These are phyloP conservation scores for Ligustrum vulgare DNA, from an alignment of 257 asterid species.

Conservation along the genomic window DNA sequence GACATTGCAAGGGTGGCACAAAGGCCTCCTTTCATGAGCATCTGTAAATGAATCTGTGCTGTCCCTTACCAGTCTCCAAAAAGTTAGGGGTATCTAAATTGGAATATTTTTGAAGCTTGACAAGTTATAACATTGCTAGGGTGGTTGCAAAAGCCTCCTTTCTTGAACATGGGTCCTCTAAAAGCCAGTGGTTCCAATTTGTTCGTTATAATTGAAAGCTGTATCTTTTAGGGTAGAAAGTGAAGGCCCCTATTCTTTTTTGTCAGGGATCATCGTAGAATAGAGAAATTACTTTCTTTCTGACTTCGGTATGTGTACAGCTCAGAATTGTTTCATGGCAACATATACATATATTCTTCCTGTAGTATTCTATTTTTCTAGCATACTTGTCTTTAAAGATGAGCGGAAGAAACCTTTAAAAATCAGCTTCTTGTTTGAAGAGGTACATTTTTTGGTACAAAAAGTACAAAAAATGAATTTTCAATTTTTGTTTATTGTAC, in stretches of 20 bases:
- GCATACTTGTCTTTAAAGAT: slow-evolving; percentile 3
- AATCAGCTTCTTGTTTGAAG: background rate
- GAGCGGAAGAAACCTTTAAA: background rate
- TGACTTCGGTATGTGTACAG: slow-evolving; percentile 62
- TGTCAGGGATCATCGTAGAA: slow-evolving; percentile 49
- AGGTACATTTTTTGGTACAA: background rate
- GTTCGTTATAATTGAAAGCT: slow-evolving; percentile 42
- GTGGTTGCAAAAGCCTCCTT: slow-evolving; percentile 36
- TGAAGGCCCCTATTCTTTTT: slow-evolving; percentile 54
- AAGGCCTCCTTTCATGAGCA: background rate
- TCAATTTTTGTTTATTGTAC: background rate
- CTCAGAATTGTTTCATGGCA: slow-evolving; percentile 47
- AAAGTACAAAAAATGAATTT: background rate
- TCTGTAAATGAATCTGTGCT: slow-evolving; percentile 24
- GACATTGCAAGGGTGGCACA: slow-evolving; percentile 1
- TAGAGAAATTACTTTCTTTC: slow-evolving; percentile 51
- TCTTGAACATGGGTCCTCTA: slow-evolving; percentile 35
- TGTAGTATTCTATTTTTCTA: slow-evolving; percentile 24
- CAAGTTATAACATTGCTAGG: slow-evolving; percentile 2
- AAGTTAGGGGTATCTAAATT: slow-evolving; percentile 26
- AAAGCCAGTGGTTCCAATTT: slow-evolving; percentile 30
- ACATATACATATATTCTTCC: slow-evolving; percentile 43
- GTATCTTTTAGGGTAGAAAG: slow-evolving; percentile 67
- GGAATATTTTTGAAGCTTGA: slow-evolving; percentile 25
- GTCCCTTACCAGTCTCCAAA: slow-evolving; percentile 20